Percentiles rank a stretch among this genome's conserved stretches.
Conservation (phyloP, 108 stramenopile genomes). For the Conticribra weissflogii region DNA sequence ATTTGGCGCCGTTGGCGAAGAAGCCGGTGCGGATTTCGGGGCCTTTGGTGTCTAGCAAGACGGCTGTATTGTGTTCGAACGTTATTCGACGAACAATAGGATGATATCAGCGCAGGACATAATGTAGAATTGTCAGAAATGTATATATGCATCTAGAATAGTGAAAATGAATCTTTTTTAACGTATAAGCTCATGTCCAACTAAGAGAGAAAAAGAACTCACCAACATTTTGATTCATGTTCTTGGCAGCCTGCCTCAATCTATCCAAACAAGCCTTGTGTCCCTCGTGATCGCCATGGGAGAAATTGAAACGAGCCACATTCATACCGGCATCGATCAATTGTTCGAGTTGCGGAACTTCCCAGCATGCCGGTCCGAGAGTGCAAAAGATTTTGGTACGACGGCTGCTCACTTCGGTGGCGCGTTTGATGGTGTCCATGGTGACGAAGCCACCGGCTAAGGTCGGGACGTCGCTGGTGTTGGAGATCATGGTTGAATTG, state of each 20-base stretch:
- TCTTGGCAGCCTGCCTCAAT: slow-evolving; percentile 65
- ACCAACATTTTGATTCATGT: slow-evolving; percentile 65
- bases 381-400: slow-evolving; percentile 82
- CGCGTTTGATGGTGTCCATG: slow-evolving; percentile 55
- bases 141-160: too few species aligned
- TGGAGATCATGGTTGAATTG: slow-evolving; percentile 51
- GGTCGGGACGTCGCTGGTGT: slow-evolving; percentile 65
- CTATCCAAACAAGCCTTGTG: slow-evolving; percentile 68
- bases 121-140: too few species aligned
- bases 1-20: slow-evolving; percentile 75
- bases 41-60: slow-evolving; percentile 89
- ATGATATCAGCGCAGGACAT: too few species aligned
- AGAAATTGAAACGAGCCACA: slow-evolving; percentile 89
- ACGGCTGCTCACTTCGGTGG: slow-evolving; percentile 39
- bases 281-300: slow-evolving; percentile 87
- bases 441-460: slow-evolving; percentile 60
- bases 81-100: too few species aligned
- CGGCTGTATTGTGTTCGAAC: too few species aligned
- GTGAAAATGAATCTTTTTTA: too few species aligned
- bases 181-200: too few species aligned
- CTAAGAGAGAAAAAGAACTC: slow-evolving; percentile 10
- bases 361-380: slow-evolving; percentile 82
- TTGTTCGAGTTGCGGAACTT: slow-evolving; percentile 63
- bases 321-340: slow-evolving; percentile 86
- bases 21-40: slow-evolving; percentile 94